Conservation (phyloP, 164 flowering plant species). For the Houttuynia cordata region DNA sequence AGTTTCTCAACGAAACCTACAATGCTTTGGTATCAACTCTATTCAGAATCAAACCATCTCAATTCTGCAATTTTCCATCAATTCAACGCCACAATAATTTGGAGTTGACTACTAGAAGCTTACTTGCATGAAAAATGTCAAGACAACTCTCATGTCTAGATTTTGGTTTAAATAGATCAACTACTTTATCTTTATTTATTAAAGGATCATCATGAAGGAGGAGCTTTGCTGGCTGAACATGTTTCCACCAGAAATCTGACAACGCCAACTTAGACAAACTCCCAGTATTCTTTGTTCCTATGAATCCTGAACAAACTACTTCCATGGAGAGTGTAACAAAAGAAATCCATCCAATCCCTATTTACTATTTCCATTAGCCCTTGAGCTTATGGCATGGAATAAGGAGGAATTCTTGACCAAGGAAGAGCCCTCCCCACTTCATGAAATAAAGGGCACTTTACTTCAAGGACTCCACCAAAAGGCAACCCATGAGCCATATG, state of each 20-base stretch:
- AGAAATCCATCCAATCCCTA: conserved; percentile 65
- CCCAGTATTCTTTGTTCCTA: conserved; percentile 43
- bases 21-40: too few species aligned
- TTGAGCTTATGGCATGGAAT: conserved; percentile 63
- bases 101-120: conserved; percentile 28
- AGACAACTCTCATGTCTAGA: conserved; percentile 28
- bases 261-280: conserved; percentile 30
- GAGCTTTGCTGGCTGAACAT: conserved; percentile 57
- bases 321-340: conserved; percentile 54
- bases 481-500: conserved; percentile 24
- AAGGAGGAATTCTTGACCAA: conserved; percentile 39
- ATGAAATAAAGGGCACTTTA: conserved; percentile 47
- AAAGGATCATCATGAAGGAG: conserved; percentile 24
- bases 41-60: too few species aligned
- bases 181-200: background rate
- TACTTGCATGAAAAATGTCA: conserved; percentile 33
- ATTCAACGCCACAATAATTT: conserved; percentile 33
- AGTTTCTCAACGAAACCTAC: background rate
- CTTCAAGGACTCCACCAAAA: conserved; percentile 43
- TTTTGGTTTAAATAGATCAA: conserved; percentile 18
- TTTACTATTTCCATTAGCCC: conserved; percentile 66
- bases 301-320: conserved; percentile 49
- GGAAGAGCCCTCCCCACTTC: conserved; percentile 39
- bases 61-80: conserved; percentile 16
- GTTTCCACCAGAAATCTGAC: conserved; percentile 63